A percentile compares a stretch with the other conserved stretches of the same genome.
Evolutionary conservation across 148 eudicot genomes (phyloP).

Genomic region (Salicornia ramosissima): DNA sequence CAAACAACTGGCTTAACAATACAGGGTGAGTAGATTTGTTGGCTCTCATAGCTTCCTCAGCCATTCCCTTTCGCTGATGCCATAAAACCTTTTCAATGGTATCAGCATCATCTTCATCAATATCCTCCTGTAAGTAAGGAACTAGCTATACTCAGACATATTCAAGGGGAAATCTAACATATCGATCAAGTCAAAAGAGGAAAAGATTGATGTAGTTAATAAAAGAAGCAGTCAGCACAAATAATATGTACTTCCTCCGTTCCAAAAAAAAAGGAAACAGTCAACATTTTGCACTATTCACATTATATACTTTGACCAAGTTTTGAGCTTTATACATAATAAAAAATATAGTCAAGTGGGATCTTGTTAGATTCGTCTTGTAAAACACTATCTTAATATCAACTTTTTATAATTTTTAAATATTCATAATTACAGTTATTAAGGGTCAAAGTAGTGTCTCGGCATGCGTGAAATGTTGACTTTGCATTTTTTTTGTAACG

Average conservation of each 20-base stretch:
- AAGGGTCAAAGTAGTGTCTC: no score
- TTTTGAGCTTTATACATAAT: no score
- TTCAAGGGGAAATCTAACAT: not conserved
- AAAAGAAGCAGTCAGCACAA: not conserved
- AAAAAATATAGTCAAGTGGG: no score
- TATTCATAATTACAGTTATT: no score
- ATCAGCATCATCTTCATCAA: conserved; percentile 87
- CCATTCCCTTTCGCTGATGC: conserved; percentile 96
- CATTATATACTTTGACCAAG: no score
- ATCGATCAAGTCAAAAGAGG: not conserved
- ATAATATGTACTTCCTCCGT: not conserved
- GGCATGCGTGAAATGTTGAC: no score
- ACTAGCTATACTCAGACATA: conserved; percentile 2
- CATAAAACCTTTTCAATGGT: conserved; percentile 86
- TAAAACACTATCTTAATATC: no score
- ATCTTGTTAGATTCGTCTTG: no score
- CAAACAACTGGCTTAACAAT: conserved; percentile 70
- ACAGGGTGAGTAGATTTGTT: conserved; percentile 70
- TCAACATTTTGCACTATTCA: no score
- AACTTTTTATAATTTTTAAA: no score
- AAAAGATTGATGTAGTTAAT: not conserved
- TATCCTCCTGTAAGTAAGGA: conserved; percentile 54
- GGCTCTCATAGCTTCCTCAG: conserved; percentile 77
- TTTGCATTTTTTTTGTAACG: no score
- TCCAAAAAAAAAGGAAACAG: no score